Evolutionary conservation across 495 filamentous ascomycete genomes (phyloP), one percentile per base, ranked within the genome.

Genomic region (Trichoderma virens): DNA sequence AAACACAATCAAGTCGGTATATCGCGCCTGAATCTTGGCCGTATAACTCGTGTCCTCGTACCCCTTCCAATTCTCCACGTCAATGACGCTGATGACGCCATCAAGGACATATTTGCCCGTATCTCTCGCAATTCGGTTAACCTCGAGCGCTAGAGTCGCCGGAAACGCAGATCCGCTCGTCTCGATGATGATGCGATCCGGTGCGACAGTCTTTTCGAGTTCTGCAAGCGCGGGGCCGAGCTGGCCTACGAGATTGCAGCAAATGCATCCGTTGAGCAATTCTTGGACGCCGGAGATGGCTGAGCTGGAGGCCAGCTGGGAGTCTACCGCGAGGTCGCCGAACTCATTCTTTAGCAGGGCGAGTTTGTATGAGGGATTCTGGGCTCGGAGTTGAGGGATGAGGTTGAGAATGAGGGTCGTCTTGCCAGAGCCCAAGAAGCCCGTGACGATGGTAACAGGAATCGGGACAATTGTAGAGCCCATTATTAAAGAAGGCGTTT

Each of bases 281-380:
- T 98, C 94, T 69, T 87, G 86, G 20, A 95, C 92, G 62, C 91
- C 93, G n/a, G 88, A 84, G 69, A 98, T 91, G 38, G 92, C 86
- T 63, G 83, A 79, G 3, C 89, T 86, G 0, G 89, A 80, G 51
- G 94, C 92, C 20, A 98, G 84, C 73, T 95, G 91, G 11, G 88
- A 92, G 82, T 98, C 94, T 73, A 98, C 82, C 30, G 91, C 92
- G 20, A 98, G 74, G 74, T 98, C 93, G 70, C 94, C 94, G 74
- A 96, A 97, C 77, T 98, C 94, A 75, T 98, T 98, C 75, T 98
- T 98, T 25, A 98, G 82, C 25, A 98, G 86, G n/a, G 93, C 93
- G 62, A 98, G 85, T 3, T 85, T 85, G 83, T 97, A 97, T 66
- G 72, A 74, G 8, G 83, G 81, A 67, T 83, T 83, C 28, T 76